Evolutionary conservation across 2,329 filamentous ascomycete genomes (phyloP).

Genomic region (Fusarium coffeatum): DNA sequence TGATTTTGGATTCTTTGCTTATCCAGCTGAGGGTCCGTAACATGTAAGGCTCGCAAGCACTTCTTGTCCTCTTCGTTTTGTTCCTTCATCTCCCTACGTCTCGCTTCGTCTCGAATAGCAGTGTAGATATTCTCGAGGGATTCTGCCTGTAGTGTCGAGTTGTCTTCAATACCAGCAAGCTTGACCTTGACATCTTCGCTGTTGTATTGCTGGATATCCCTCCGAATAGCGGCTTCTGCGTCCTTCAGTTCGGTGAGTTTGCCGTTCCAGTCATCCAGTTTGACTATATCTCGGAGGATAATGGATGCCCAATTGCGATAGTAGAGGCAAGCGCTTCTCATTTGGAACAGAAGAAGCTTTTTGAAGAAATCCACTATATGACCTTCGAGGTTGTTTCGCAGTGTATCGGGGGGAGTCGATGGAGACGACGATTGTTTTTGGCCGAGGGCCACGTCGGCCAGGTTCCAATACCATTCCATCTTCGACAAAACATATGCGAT

Average conservation of each 20-base stretch:
- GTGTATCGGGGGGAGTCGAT: neutral
- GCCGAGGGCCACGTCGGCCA: neutral
- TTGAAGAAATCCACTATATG: neutral
- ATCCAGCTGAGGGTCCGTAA: neutral
- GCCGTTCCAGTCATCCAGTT: neutral
- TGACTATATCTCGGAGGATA: neutral
- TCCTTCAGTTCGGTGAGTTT: neutral
- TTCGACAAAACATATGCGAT: conserved; percentile 51
- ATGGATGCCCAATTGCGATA: neutral
- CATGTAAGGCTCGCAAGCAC: neutral
- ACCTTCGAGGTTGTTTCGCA: neutral
- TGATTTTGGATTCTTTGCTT: neutral
- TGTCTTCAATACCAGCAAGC: neutral
- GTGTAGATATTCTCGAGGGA: neutral
- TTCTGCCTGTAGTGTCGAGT: neutral
- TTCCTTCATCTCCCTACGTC: neutral
- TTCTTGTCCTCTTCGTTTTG: neutral
- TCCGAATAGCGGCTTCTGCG: neutral
- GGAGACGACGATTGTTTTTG: neutral
- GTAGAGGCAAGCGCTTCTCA: neutral
- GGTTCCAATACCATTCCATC: conserved; percentile 41
- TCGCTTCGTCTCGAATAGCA: neutral
- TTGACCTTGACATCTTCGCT: neutral
- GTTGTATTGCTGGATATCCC: conserved; percentile 1
- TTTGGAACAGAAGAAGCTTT: neutral